Percentiles rank a stretch among this genome's conserved stretches.
These are phyloP conservation scores for Cardiospermum halicacabum DNA, from an alignment of 345 rosid species.

Conservation along the genomic window DNA sequence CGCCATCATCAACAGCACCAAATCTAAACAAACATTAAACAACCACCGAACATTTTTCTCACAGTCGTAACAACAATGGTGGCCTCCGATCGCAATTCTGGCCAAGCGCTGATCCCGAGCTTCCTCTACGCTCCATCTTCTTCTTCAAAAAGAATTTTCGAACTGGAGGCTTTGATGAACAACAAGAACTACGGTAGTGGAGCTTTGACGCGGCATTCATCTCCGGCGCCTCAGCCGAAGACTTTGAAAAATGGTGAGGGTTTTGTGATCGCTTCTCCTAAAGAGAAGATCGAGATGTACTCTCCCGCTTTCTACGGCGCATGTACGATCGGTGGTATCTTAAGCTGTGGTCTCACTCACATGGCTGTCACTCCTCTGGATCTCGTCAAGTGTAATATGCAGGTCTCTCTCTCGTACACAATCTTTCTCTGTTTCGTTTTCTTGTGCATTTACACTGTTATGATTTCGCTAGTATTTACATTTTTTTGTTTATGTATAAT, in stretches of 20 bases:
- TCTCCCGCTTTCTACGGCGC: constrained; percentile 80
- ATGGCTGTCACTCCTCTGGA: constrained; percentile 88
- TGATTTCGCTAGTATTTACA: no score
- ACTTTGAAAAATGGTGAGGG: constrained; percentile 10
- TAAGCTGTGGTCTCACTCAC: constrained; percentile 86
- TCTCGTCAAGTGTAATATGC: constrained; percentile 98
- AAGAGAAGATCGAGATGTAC: constrained; percentile 70
- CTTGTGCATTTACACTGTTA: no score
- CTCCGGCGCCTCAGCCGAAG: no score
- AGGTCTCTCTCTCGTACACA: constrained; percentile 48
- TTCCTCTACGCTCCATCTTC: constrained; percentile 58
- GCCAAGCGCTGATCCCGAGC: constrained; percentile 60
- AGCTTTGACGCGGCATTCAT: neutral
- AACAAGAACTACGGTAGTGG: constrained; percentile 13
- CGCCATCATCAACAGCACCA: neutral
- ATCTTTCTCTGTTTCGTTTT: no score
- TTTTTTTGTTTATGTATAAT: neutral
- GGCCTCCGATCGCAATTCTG: constrained; percentile 23
- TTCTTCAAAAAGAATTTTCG: constrained; percentile 17
- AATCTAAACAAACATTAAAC: neutral
- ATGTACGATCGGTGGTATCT: constrained; percentile 67
- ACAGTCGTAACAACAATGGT: constrained; percentile 29
- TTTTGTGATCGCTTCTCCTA: constrained; percentile 54
- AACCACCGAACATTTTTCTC: neutral
- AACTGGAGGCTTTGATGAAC: constrained; percentile 24